Conservation (phyloP, 352 stramenopile species). For the Phytophthora idaei region DNA sequence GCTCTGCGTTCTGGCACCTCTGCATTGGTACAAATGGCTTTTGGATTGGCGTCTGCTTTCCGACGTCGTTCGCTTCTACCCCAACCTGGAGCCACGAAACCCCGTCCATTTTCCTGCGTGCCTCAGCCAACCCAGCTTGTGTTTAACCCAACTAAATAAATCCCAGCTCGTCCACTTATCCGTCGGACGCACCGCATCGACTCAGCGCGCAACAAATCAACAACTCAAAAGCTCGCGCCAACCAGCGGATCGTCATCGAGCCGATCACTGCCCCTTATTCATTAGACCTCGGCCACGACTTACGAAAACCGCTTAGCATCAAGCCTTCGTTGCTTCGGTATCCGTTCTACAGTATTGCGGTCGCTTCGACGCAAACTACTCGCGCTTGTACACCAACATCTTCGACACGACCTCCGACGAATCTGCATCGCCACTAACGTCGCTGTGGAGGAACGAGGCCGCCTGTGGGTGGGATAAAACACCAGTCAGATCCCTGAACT, state of each 20-base stretch:
- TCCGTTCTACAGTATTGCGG: slow-evolving; percentile 13
- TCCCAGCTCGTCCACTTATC: slow-evolving; percentile 56
- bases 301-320: slow-evolving; percentile 11
- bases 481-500: slow-evolving; percentile 12
- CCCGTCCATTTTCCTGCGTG: slow-evolving; percentile 32
- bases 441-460: slow-evolving; percentile 69
- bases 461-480: slow-evolving; percentile 29
- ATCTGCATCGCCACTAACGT: slow-evolving; percentile 75
- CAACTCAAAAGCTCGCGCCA: slow-evolving; percentile 20
- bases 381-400: slow-evolving; percentile 73
- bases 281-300: slow-evolving; percentile 13
- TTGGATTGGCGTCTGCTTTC: slow-evolving; percentile 18
- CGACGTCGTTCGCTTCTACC: slow-evolving; percentile 10
- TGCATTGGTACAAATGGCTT: slow-evolving; percentile 27
- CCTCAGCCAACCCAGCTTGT: slow-evolving; percentile 47
- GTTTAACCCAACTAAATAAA: slow-evolving; percentile 74
- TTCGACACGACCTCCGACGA: slow-evolving; percentile 54
- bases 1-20: neutral
- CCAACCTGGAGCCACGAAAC: slow-evolving; percentile 20
- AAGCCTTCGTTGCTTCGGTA: slow-evolving; percentile 17
- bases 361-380: slow-evolving; percentile 9
- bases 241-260: slow-evolving; percentile 14
- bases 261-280: slow-evolving; percentile 14
- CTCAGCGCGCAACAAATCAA: slow-evolving; percentile 30
- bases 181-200: slow-evolving; percentile 38